Evolutionary conservation across 1,284 basidiomycete genomes (phyloP).

Genomic region (Trichosporon sp.): DNA sequence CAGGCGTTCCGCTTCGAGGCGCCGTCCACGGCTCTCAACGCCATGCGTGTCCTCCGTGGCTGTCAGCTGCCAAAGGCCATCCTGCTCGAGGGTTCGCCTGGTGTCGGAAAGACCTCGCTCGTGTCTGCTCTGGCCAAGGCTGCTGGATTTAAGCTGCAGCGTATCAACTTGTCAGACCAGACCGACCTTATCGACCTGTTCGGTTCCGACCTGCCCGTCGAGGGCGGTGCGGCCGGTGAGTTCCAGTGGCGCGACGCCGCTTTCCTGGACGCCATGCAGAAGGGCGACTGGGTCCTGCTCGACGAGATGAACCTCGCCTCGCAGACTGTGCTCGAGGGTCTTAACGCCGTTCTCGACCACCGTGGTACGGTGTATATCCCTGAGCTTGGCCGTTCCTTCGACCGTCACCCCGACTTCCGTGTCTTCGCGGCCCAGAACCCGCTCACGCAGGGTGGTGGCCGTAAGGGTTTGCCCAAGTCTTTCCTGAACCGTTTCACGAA

Average conservation of each 20-base stretch:
- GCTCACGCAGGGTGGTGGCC: slow-evolving; percentile 90
- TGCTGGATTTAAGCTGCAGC: slow-evolving; percentile 76
- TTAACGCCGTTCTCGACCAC: slow-evolving; percentile 96
- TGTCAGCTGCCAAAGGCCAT: slow-evolving; percentile 90
- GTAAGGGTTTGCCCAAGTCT: slow-evolving; percentile 96
- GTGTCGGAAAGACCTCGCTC: slow-evolving; percentile 98
- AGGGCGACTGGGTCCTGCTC: slow-evolving; percentile 93
- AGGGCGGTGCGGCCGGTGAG: slow-evolving; percentile 86
- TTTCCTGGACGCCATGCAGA: slow-evolving; percentile 88
- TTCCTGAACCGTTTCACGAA: slow-evolving; percentile 98
- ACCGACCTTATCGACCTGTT: slow-evolving; percentile 97
- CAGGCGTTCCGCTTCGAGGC: slow-evolving; percentile 77
- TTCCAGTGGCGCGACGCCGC: slow-evolving; percentile 98
- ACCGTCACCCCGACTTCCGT: slow-evolving; percentile 85
- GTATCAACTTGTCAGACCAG: slow-evolving; percentile 99
- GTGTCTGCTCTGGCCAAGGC: slow-evolving; percentile 82
- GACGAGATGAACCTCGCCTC: slow-evolving; percentile 99
- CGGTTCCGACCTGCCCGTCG: slow-evolving; percentile 93
- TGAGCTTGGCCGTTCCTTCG: slow-evolving; percentile 88
- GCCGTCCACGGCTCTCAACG: slow-evolving; percentile 86
- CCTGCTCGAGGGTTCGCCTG: slow-evolving; percentile 94
- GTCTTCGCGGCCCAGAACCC: slow-evolving; percentile 99
- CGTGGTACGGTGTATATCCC: slow-evolving; percentile 94
- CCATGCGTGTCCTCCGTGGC: slow-evolving; percentile 85
- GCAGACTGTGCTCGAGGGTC: slow-evolving; percentile 92